Base-by-base conservation (phyloP, 345 rosid genomes). In the Cardamine occulta region DNA sequence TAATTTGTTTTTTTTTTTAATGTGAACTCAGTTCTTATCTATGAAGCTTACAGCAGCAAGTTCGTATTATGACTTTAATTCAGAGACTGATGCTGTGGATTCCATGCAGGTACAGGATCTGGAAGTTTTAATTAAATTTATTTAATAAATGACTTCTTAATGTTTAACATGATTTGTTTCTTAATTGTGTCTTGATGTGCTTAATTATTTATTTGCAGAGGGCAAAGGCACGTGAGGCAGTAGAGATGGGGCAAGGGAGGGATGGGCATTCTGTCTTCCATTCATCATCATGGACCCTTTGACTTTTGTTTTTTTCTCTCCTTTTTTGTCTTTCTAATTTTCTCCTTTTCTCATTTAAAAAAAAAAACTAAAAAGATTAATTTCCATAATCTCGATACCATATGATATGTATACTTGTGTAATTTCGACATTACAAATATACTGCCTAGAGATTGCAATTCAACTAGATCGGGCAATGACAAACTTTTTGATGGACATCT, bases 31-130 rank as follows among this genome's bases (percentile, higher is more conserved):
- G 97, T 94, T 91, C 80, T 85, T 94, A 18, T 94, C 97, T 0
- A 88, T 91, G 97, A 90, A 91, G 79, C 91, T 91, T 13, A 85
- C 89, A 1, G 88, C 88, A 71, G 97, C 97, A 68, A 89, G 95
- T 83, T 77, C 84, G 31, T 88, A 73, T 52, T 88, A 89, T 74
- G 93, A 88, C 78, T 86, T 89, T 81, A 91, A 85, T 63, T 81
- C 91, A 34, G 94, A 88, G 75, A 63, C 88, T 17, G 91, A 91
- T 69, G 88, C 65, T 49, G 60, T 88, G 6, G 97, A 88, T 64
- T 77, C 74, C 82, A 66, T 86, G 83, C 90, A 86, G 82, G 62
- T 78, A 64, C 12, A 24, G 1, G 21, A 23, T 75, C 57, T 52
- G 15, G 2, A 49, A 39, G 4, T 13, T 32, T 47, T 17, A 37